Percentiles rank a stretch among this genome's conserved stretches.
Conservation (phyloP, 176 grass and related monocot genomes). For the Miscanthus lutarioriparius region DNA sequence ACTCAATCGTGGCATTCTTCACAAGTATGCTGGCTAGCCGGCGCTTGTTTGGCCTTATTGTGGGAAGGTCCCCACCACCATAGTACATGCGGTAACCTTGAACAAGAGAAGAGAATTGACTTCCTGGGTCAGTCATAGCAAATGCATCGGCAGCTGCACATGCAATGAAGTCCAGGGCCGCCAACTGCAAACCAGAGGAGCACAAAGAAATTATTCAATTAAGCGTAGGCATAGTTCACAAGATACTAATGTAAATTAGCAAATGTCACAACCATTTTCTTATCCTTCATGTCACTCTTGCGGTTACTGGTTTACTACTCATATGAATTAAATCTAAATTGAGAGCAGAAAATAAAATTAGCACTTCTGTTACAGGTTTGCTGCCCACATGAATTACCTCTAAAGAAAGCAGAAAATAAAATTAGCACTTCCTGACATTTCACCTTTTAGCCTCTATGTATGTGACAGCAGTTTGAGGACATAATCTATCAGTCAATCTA, state of each 20-base stretch:
- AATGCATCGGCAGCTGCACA: slow-evolving; percentile 96
- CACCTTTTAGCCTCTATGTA: neutral
- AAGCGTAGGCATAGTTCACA: slow-evolving; percentile 11
- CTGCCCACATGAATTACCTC: slow-evolving; percentile 6
- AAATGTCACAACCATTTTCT: neutral
- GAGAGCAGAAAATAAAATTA: neutral
- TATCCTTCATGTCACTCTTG: neutral
- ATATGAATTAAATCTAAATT: neutral
- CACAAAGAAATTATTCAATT: slow-evolving; percentile 23
- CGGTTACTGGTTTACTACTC: neutral
- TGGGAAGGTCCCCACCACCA: slow-evolving; percentile 73
- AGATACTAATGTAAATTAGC: neutral
- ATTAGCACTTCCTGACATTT: neutral
- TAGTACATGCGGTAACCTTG: slow-evolving; percentile 98
- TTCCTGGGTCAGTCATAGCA: slow-evolving; percentile 96
- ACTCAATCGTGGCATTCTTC: slow-evolving; percentile 85
- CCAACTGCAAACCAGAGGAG: slow-evolving; percentile 55
- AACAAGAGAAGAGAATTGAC: slow-evolving; percentile 91
- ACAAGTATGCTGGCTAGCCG: slow-evolving; percentile 81
- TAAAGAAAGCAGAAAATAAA: neutral
- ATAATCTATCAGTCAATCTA: neutral
- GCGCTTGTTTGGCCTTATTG: slow-evolving; percentile 87
- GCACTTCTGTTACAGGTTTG: neutral
- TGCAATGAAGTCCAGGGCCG: slow-evolving; percentile 90
- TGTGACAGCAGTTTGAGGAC: neutral